Conservation (phyloP, 1,284 basidiomycete species). For the Pascua guehoae region DNA sequence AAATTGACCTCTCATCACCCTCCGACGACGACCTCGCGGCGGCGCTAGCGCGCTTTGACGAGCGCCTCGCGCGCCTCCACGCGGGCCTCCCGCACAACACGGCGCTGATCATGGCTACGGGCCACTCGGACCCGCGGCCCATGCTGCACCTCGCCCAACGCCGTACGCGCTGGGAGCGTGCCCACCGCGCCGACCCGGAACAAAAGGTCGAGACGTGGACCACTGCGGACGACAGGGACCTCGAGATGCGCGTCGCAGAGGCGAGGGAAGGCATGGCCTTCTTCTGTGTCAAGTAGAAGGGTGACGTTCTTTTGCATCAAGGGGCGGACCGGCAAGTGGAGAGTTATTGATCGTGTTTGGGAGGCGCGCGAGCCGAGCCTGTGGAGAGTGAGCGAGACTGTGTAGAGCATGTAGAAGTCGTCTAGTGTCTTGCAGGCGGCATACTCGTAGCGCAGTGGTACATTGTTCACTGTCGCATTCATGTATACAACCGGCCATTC, state of each 20-base stretch:
- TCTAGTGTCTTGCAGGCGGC: too few relatives aligned
- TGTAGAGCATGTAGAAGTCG: too few relatives aligned
- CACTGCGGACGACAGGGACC: conserved; percentile 64
- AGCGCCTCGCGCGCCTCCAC: conserved; percentile 62
- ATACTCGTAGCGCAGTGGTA: too few relatives aligned
- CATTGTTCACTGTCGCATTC: too few relatives aligned
- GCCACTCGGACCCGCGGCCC: conserved; percentile 74
- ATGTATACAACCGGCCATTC: too few relatives aligned
- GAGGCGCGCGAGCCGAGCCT: too few relatives aligned
- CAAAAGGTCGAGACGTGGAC: conserved; percentile 62
- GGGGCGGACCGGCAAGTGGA: background rate
- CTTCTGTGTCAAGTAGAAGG: conserved; percentile 61
- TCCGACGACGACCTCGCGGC: conserved; percentile 14
- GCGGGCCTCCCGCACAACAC: conserved; percentile 68
- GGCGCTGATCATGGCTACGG: conserved; percentile 76
- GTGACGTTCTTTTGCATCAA: background rate
- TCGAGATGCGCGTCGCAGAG: conserved; percentile 72
- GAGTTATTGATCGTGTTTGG: too few relatives aligned
- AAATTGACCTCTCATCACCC: background rate
- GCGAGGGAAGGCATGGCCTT: conserved; percentile 78
- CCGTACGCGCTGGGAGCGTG: conserved; percentile 67
- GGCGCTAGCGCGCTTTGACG: conserved; percentile 55
- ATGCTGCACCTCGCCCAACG: conserved; percentile 68
- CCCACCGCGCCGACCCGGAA: conserved; percentile 55
- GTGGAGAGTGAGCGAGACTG: too few relatives aligned